Percentiles rank a stretch among this genome's conserved stretches.
phyloP scores from a whole-genome alignment of 1,139 yeast species.

The Pichia norvegensis region DNA sequence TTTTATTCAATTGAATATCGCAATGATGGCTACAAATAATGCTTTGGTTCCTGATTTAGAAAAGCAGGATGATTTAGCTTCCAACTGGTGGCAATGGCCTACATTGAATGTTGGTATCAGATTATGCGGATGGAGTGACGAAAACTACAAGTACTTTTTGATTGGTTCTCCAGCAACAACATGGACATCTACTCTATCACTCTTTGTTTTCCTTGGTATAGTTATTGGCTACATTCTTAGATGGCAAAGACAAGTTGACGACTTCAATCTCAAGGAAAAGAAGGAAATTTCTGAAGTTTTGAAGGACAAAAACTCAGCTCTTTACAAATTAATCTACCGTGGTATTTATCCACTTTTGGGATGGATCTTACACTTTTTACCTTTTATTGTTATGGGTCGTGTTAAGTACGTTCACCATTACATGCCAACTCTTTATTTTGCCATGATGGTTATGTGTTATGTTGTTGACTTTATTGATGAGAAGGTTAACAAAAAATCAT shows the following conservation, averaged over 20 bases:
- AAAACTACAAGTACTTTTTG: constrained; percentile 72
- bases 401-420: constrained; percentile 97
- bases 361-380: constrained; percentile 89
- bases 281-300: constrained; percentile 8
- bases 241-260: constrained; percentile 89
- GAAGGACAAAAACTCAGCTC: constrained; percentile 28
- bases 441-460: constrained; percentile 74
- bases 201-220: constrained; percentile 51
- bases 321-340: constrained; percentile 55
- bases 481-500: constrained; percentile 32
- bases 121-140: constrained; percentile 90
- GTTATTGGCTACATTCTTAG: constrained; percentile 58
- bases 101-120: constrained; percentile 85
- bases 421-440: constrained; percentile 93
- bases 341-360: constrained; percentile 89
- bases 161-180: constrained; percentile 93
- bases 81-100: constrained; percentile 99
- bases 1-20: constrained; percentile 85
- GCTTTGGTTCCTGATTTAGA: constrained; percentile 91
- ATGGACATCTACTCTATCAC: constrained; percentile 78
- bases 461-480: constrained; percentile 57
- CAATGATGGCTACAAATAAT: constrained; percentile 98
- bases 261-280: constrained; percentile 39
- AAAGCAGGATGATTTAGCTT: constrained; percentile 85
- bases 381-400: constrained; percentile 92